Percentiles rank a stretch among this genome's conserved stretches.
Conservation (phyloP, 305 asterid species). For the Rubia peregrina region DNA sequence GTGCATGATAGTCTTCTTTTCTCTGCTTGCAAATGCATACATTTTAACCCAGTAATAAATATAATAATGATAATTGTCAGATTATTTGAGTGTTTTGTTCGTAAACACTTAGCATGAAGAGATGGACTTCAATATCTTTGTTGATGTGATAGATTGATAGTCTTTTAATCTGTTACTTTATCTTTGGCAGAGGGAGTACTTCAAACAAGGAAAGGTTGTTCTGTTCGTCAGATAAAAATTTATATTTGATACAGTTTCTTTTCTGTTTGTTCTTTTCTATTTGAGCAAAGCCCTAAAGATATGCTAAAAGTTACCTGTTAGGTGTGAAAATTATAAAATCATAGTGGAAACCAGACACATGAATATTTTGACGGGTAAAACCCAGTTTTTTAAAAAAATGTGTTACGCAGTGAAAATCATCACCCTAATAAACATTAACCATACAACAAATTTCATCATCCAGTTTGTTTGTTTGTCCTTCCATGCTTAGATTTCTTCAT, state of each 20-base stretch:
- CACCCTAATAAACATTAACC: no score
- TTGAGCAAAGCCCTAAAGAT: no score
- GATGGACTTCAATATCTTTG: background rate
- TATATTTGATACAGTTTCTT: no score
- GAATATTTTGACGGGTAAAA: no score
- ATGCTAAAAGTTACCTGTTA: no score
- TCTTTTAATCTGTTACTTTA: constrained; percentile 11
- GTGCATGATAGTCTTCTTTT: background rate
- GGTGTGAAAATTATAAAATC: no score
- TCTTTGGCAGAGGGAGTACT: constrained; percentile 85
- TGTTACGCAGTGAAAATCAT: no score
- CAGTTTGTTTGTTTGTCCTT: background rate
- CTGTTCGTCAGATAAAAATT: constrained; percentile 63
- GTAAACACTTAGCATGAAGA: background rate
- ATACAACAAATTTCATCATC: no score
- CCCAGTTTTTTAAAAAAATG: no score
- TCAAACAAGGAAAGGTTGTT: constrained; percentile 88
- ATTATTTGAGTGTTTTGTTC: background rate
- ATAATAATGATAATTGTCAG: background rate
- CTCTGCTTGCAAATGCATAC: background rate
- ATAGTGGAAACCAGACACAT: no score
- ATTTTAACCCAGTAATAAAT: no score
- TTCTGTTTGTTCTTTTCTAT: no score
- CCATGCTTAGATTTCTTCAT: background rate
- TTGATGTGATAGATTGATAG: background rate